phyloP scores from a whole-genome alignment of 108 stramenopile genomes.

The Fistulifera pelliculosa region DNA sequence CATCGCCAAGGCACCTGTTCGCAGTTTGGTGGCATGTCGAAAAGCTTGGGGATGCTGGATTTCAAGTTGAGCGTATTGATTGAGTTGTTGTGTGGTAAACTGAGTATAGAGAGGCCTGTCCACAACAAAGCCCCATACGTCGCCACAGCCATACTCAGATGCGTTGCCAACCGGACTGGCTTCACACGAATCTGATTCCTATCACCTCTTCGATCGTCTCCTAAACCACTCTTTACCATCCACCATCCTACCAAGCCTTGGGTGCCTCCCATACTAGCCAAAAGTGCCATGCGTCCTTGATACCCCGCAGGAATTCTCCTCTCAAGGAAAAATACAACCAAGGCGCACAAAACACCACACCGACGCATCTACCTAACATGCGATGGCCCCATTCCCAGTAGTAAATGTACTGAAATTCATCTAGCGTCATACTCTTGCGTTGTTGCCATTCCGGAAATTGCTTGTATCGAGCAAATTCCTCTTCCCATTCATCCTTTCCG shows the following conservation, averaged over 20 bases:
- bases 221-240: slow-evolving; percentile 99
- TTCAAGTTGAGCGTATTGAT: slow-evolving; percentile 20
- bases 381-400: slow-evolving; percentile 98
- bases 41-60: slow-evolving; percentile 38
- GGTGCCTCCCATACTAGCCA: slow-evolving; percentile 92
- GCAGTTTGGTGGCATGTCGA: slow-evolving; percentile 43
- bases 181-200: slow-evolving; percentile 89
- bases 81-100: slow-evolving; percentile 37
- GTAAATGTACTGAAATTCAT: slow-evolving; percentile 98
- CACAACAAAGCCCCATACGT: slow-evolving; percentile 89
- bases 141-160: slow-evolving; percentile 92
- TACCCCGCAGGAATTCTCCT: slow-evolving; percentile 78
- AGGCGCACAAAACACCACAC: slow-evolving; percentile 79
- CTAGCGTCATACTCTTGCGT: slow-evolving; percentile 89
- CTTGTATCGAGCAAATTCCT: slow-evolving; percentile 96
- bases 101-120: slow-evolving; percentile 86
- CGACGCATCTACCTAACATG: slow-evolving; percentile 93
- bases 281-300: slow-evolving; percentile 62
- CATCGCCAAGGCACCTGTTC: slow-evolving; percentile 39
- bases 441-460: slow-evolving; percentile 94
- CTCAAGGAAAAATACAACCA: slow-evolving; percentile 77
- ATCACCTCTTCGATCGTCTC: slow-evolving; percentile 82
- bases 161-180: slow-evolving; percentile 92
- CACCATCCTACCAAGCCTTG: slow-evolving; percentile 99
- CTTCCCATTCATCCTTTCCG: slow-evolving; percentile 81